Conservation (phyloP, 73 alveolate genomes). For the Paramecium pentaurelia region DNA sequence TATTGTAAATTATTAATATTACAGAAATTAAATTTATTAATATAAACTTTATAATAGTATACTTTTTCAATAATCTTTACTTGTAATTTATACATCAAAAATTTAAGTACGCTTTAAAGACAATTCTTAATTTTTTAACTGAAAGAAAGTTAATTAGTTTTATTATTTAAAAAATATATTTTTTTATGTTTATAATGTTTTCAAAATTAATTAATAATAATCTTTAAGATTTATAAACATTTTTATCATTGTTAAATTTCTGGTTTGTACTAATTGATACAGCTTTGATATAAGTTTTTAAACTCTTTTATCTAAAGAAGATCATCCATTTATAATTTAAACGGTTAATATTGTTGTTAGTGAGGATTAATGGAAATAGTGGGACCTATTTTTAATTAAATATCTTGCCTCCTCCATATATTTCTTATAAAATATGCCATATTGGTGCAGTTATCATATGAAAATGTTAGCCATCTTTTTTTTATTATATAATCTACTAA, state of each 20-base stretch:
- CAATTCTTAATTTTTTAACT: too few species aligned
- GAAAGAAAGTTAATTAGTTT: too few species aligned
- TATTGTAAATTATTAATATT: neutral
- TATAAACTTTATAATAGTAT: neutral
- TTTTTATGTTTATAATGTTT: too few species aligned
- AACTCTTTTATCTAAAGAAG: neutral
- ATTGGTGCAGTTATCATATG: neutral
- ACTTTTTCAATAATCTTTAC: neutral
- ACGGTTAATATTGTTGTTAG: neutral
- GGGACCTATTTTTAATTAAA: neutral
- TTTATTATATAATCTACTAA: neutral
- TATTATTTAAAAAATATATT: too few species aligned
- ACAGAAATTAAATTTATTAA: neutral
- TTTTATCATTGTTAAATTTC: neutral
- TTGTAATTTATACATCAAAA: neutral
- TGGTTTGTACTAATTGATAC: neutral
- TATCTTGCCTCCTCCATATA: constrained; percentile 34
- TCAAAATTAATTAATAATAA: too few species aligned
- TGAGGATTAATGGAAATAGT: neutral
- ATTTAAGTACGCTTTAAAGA: too few species aligned
- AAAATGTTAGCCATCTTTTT: neutral
- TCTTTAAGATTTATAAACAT: neutral
- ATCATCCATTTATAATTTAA: neutral
- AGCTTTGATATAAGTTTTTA: neutral
- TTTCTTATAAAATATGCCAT: neutral